Evolutionary conservation across 139 green algal genomes (phyloP).

Genomic region (Tetratostichococcus sp.): DNA sequence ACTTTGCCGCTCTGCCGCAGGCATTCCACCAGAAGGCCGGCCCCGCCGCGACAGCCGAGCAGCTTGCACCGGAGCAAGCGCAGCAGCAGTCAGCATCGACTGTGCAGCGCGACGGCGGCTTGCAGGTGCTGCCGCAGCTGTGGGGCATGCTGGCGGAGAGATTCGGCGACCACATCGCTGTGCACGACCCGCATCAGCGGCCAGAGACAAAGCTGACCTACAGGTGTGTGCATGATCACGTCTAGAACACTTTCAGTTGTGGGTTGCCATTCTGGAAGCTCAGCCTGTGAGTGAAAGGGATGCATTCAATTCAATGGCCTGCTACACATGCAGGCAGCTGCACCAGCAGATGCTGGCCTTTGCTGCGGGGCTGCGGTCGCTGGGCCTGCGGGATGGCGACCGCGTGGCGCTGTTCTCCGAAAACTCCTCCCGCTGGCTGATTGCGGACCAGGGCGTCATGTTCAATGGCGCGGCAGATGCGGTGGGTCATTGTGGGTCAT

Average conservation of each 20-base stretch:
- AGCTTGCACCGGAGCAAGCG: no score
- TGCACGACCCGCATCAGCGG: conserved; percentile 51
- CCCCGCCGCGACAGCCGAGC: no score
- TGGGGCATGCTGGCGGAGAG: conserved; percentile 24
- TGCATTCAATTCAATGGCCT: no score
- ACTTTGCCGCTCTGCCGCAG: not conserved
- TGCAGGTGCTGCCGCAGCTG: conserved; percentile 12
- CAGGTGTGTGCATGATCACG: conserved; percentile 28
- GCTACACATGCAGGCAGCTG: conserved; percentile 40
- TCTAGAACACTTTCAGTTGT: not conserved
- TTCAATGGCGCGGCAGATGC: conserved; percentile 55
- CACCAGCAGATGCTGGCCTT: conserved; percentile 40
- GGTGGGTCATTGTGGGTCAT: conserved; percentile 21
- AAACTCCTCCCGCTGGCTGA: conserved; percentile 74
- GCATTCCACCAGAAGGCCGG: not conserved
- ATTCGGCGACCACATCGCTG: conserved; percentile 35
- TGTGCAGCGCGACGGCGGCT: not conserved
- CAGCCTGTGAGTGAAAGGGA: no score
- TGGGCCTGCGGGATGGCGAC: conserved; percentile 41
- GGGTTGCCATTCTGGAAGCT: not conserved
- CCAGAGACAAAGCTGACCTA: conserved; percentile 29
- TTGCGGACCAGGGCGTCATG: conserved; percentile 83
- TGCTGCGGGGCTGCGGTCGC: conserved; percentile 42
- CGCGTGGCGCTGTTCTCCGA: conserved; percentile 81
- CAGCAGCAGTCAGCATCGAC: not conserved